Conservation (phyloP, 2,329 filamentous ascomycete species). For the Trichoderma simmonsii region DNA sequence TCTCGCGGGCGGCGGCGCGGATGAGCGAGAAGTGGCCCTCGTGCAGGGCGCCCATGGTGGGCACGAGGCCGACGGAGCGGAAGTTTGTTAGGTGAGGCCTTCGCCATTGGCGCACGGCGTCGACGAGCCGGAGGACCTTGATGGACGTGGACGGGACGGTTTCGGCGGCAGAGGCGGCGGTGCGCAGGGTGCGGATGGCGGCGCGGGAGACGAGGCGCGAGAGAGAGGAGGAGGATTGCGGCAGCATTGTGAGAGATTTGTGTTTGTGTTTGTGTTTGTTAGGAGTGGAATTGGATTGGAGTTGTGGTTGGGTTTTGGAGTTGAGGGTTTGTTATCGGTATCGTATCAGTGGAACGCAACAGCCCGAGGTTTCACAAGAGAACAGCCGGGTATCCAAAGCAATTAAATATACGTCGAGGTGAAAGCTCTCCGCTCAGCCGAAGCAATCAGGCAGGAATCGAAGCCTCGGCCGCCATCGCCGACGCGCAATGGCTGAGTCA, state of each 20-base stretch:
- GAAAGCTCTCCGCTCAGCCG: neutral
- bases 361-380: neutral
- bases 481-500: conserved; percentile 30
- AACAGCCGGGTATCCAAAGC: neutral
- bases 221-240: conserved; percentile 4
- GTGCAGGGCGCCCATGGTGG: conserved; percentile 98
- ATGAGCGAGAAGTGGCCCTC: conserved; percentile 84
- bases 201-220: conserved; percentile 11
- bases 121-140: conserved; percentile 72
- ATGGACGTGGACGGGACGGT: conserved; percentile 58
- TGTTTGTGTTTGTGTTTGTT: neutral
- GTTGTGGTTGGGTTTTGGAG: neutral
- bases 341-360: neutral
- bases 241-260: neutral
- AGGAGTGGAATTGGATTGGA: neutral
- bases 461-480: conserved; percentile 31
- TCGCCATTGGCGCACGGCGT: conserved; percentile 67
- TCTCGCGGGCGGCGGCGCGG: conserved; percentile 77
- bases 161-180: conserved; percentile 31
- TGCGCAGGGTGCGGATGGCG: conserved; percentile 19
- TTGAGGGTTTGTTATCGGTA: neutral
- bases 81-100: conserved; percentile 62
- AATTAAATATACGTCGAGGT: neutral
- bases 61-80: conserved; percentile 79
- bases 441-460: conserved; percentile 19